phyloP scores from a whole-genome alignment of 2,329 filamentous ascomycete genomes.

The Hyphodiscus sp. region DNA sequence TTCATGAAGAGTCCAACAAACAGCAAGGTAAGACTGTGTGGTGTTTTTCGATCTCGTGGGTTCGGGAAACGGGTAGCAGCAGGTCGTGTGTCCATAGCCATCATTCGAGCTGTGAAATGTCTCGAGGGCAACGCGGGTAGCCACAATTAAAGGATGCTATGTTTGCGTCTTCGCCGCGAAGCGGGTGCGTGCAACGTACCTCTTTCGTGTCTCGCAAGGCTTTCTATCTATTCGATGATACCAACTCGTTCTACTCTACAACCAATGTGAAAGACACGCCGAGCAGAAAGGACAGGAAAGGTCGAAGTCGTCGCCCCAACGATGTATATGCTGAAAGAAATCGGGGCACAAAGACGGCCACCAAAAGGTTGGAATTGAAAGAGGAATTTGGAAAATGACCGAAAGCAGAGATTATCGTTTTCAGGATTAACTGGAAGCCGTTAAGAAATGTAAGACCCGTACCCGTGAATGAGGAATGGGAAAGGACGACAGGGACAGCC shows the following conservation, averaged over 20 bases:
- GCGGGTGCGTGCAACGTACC: slow-evolving; percentile 22
- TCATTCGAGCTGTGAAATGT: slow-evolving; percentile 19
- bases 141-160: slow-evolving; percentile 10
- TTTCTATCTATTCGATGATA: slow-evolving; percentile 9
- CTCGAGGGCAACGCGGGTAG: slow-evolving; percentile 21
- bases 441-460: slow-evolving; percentile 3
- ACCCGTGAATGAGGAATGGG: slow-evolving; percentile 10
- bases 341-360: neutral
- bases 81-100: slow-evolving; percentile 14
- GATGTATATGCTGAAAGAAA: slow-evolving; percentile 3
- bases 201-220: slow-evolving; percentile 11
- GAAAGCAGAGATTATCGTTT: neutral
- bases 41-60: slow-evolving; percentile 20
- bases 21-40: slow-evolving; percentile 11
- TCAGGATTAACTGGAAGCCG: neutral
- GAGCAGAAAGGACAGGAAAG: slow-evolving; percentile 20
- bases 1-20: slow-evolving; percentile 11
- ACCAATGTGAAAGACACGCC: slow-evolving; percentile 7
- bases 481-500: neutral
- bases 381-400: slow-evolving; percentile 3
- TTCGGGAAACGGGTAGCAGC: slow-evolving; percentile 13
- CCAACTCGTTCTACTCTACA: slow-evolving; percentile 13
- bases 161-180: slow-evolving; percentile 21
- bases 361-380: neutral
- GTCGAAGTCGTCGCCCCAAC: slow-evolving; percentile 12